Base-by-base conservation (phyloP, 148 eudicot genomes). In the Rheum nobile region DNA sequence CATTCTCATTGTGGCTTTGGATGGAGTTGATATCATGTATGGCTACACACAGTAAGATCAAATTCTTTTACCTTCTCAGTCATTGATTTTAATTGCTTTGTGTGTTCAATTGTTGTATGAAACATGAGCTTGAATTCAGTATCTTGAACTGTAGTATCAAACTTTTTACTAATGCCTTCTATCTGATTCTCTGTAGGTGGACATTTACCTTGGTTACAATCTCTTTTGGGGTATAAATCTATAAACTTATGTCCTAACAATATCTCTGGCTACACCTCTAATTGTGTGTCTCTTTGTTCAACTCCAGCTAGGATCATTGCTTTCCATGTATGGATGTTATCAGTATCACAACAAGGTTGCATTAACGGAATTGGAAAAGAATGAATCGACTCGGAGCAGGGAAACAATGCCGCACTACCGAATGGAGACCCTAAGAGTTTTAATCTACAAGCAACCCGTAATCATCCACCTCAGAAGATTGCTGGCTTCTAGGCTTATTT, bases 11-110 rank as follows among this genome's bases (percentile, higher is more conserved):
- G 87, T 71, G 38, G 72, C 81, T 77, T 81, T 83, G 80, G 83
- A 86, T 79, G 83, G 87, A 77, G 80, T 59, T 57, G 74, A 77
- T 72, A 85, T 85, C 35, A 82, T 85, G 80, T 87, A 79, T 81
- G 88, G 83, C 71, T 93, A 93, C 63, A 90, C 98, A 69, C 90
- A 87, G 98, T 93, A 84, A 85, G 96, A n/a, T n/a, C n/a, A n/a
- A 78, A 59, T 1, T 3, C 4, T 19, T 43, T 71, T 16, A 46
- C 71, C 35, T 61, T 29, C 37, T 61, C 67, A 59, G 6, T 0
- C 38, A 65, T 65, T 65, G 6, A 32, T n/a, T 17, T 12, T 65
- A 32, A 32, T 32, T 32, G 54, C 47, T 43, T 9, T 43, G 1
- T 47, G 54, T 47, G 54, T 8, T 47, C 10, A 47, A 47, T 47